Base-by-base conservation (phyloP, 1,284 basidiomycete genomes). In the Heterobasidion irregulare region DNA sequence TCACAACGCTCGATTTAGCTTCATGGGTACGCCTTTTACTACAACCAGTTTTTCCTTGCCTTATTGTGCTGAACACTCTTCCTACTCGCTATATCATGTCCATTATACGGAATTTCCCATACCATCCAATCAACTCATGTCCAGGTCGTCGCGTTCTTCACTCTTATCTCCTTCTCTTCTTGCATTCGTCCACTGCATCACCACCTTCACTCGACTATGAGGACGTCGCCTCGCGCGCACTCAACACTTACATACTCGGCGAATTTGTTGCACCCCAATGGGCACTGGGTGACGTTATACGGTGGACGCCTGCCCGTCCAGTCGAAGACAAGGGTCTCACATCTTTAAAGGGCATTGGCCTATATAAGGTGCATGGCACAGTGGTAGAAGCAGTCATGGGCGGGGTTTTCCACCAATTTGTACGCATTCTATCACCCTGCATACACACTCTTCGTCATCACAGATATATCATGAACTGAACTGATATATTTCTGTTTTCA, bases 291-390 rank as follows among this genome's bases (percentile, higher is more conserved):
- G 76, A 78, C 45, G 75, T 79, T 16, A 74, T 90, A 68, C 79
- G 82, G 32, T 92, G 89, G 88, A 78, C 77, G 26, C 85, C 87
- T 7, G 64, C 67, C 55, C 61, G 60, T 35, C 57, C 58, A 34
- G 60, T 13, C 53, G 56, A 9, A 56, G 53, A 62, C 2, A 57
- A 54, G 26, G 65, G 67, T n/a, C 59, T 67, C 41, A 66, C 67
- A 52, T 56, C 61, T 33, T 64, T 78, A 53, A 69, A 69, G 58
- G 75, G 75, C 53, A 77, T 84, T 0, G 89, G 89, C 2, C 65
- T 90, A 58, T 86, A 85, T 64, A 91, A 90, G 64, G 80, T 91
- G 32, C 79, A 86, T 63, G 89, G 89, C 6, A 82, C 86, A 53
- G 76, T 83, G 0, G 85, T 91, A 2, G 80, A 86, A 60, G 88